Evolutionary conservation across 805 yeast genomes (phyloP).

Genomic region (Ogataea haglerorum): DNA sequence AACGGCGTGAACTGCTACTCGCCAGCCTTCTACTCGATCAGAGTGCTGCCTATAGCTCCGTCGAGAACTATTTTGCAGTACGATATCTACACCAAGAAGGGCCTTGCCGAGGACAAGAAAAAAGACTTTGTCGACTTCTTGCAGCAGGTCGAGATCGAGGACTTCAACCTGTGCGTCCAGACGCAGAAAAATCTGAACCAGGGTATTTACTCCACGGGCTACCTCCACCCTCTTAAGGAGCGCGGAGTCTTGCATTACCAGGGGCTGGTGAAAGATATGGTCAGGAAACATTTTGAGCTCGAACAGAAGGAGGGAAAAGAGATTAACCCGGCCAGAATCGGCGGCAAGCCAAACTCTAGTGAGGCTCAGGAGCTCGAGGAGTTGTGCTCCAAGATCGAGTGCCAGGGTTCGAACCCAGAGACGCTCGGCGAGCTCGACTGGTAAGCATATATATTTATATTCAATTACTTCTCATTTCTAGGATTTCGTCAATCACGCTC

Average conservation of each 20-base stretch:
- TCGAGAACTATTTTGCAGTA: constrained; percentile 55
- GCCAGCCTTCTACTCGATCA: constrained; percentile 63
- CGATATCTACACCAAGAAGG: constrained; percentile 60
- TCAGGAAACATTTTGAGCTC: constrained; percentile 46
- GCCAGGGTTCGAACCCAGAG: constrained; percentile 42
- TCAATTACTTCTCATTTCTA: constrained; percentile 36
- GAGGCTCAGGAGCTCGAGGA: constrained; percentile 49
- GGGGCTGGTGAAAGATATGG: constrained; percentile 53
- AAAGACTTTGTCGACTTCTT: constrained; percentile 62
- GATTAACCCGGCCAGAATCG: constrained; percentile 51
- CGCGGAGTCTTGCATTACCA: constrained; percentile 58
- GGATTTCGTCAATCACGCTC: constrained; percentile 43
- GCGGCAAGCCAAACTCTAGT: constrained; percentile 36
- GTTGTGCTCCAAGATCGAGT: constrained; percentile 49
- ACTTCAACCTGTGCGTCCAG: constrained; percentile 54
- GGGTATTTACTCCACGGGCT: constrained; percentile 58
- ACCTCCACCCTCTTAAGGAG: constrained; percentile 56
- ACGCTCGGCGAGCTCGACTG: constrained; percentile 28
- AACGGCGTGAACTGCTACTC: constrained; percentile 63
- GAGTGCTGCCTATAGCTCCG: constrained; percentile 54
- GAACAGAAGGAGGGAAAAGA: constrained; percentile 45
- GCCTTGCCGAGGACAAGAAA: constrained; percentile 47
- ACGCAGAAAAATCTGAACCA: constrained; percentile 61
- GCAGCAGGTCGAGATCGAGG: constrained; percentile 61
- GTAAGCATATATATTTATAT: constrained; percentile 13